Percentiles rank a stretch among this genome's conserved stretches.
Evolutionary conservation across 2,329 filamentous ascomycete species (phyloP).

Genomic region (Claviceps maximensis): DNA sequence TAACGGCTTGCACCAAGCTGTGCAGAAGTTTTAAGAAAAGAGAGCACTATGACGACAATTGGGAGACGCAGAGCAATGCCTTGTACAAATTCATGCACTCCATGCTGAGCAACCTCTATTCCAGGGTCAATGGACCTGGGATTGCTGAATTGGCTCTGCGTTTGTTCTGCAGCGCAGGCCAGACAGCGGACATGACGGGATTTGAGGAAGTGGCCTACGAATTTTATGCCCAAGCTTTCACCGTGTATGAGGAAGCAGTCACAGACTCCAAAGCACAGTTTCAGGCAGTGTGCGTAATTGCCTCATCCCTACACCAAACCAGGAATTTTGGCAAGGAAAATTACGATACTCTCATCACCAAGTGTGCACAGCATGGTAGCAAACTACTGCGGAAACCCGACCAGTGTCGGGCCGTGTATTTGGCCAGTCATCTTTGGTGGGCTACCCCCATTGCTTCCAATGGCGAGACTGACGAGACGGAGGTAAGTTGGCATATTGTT

Average conservation of each 20-base stretch:
- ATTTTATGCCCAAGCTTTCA: constrained; percentile 96
- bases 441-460: constrained; percentile 68
- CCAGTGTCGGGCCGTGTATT: constrained; percentile 90
- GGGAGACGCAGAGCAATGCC: constrained; percentile 53
- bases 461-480: constrained; percentile 67
- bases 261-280: constrained; percentile 95
- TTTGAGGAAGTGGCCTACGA: constrained; percentile 97
- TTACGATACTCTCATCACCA: constrained; percentile 96
- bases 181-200: constrained; percentile 79
- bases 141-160: constrained; percentile 81
- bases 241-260: constrained; percentile 91
- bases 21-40: constrained; percentile 78
- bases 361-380: constrained; percentile 90
- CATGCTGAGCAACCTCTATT: constrained; percentile 73
- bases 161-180: constrained; percentile 81
- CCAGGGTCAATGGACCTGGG: constrained; percentile 62
- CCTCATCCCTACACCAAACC: constrained; percentile 75
- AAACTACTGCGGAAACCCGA: constrained; percentile 96
- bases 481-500: constrained; percentile 36
- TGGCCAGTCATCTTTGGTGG: constrained; percentile 98
- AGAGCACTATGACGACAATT: constrained; percentile 65
- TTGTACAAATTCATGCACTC: constrained; percentile 95
- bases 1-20: constrained; percentile 81
- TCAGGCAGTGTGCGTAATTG: constrained; percentile 91
- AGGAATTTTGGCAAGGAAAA: constrained; percentile 92